Base-by-base conservation (phyloP, 2,329 filamentous ascomycete genomes). In the Lachnellula cervina region DNA sequence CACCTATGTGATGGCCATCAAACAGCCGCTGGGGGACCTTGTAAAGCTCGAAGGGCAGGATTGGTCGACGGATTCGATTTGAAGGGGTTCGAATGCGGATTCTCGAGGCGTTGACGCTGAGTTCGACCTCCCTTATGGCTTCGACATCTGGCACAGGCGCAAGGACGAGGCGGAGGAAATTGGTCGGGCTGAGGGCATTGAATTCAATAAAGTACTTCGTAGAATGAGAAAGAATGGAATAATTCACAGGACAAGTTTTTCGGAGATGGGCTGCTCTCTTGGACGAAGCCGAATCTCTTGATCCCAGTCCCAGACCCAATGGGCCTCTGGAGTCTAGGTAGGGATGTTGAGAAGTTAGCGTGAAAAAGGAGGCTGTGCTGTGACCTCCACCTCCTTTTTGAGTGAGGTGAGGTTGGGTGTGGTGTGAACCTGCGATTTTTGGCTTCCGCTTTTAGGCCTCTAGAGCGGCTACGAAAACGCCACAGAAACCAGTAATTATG, bases 1-100 rank as follows among this genome's bases (percentile, higher is more conserved):
- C 21, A 50, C 35, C 37, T 46, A 19, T 52, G 19, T 44, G 37
- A 9, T 53, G 51, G 28, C 16, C 50, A 51, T 47, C 50, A 54
- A 54, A 54, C 40, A 37, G 37, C 46, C 32, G 51, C 47, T 37
- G 34, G 48, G n/a, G 25, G 46, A 42, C 3, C 25, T 32, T 50
- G 35, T 21, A 8, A 9, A 21, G 28, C 17, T 38, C 46, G 14
- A 37, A 32, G 23, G 23, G 46, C 34, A 34, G 23, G 25, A 11
- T 17, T 48, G 23, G 49, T 17, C 16, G 49, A 42, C 13, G 49
- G 49, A 32, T 42, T 19, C 38, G 23, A 28, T 14, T 46, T 40
- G 17, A 11, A 28, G 19, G 14, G 46, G 37, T 37, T 28, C 37
- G 16, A 40, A 17, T 6, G 44, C 21, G 7, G 28, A 25, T 47